These are phyloP conservation scores for Sordariomycetes sp. DNA, from an alignment of 2,329 filamentous ascomycete genomes.

Conservation along the genomic window DNA sequence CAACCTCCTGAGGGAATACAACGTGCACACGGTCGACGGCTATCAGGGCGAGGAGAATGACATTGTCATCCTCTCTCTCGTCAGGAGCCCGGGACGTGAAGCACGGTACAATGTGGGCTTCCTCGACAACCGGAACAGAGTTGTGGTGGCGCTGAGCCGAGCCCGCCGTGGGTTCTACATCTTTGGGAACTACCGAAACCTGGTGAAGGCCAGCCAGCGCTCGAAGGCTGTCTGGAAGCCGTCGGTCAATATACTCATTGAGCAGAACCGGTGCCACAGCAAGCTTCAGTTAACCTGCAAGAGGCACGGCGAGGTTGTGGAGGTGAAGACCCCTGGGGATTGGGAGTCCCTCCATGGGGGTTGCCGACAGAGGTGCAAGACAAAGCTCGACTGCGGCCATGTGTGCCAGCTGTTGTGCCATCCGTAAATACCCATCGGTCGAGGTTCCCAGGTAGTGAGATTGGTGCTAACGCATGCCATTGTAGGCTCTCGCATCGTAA, in stretches of 20 bases:
- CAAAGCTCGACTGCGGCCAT: conserved; percentile 4
- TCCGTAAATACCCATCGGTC: conserved; percentile 1
- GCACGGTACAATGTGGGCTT: conserved; percentile 49
- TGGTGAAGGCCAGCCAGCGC: conserved; percentile 29
- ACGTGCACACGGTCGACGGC: conserved; percentile 72
- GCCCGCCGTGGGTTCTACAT: conserved; percentile 71
- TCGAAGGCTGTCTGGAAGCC: conserved; percentile 22
- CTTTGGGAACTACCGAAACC: conserved; percentile 58
- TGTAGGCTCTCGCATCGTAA: not conserved
- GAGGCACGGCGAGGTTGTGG: conserved; percentile 38
- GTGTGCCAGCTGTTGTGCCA: conserved; percentile 3
- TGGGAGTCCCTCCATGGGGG: conserved; percentile 24
- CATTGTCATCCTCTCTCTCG: conserved; percentile 66
- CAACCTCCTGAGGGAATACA: conserved; percentile 22
- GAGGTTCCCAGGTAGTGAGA: not conserved
- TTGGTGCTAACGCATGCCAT: not conserved
- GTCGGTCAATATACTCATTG: conserved; percentile 3
- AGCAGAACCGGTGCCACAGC: conserved; percentile 31
- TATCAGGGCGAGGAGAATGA: conserved; percentile 91
- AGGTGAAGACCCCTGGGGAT: conserved; percentile 36
- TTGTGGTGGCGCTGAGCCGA: conserved; percentile 48
- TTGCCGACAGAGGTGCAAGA: conserved; percentile 3
- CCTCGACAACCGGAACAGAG: conserved; percentile 46
- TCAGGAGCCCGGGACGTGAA: conserved; percentile 48
- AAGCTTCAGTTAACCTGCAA: conserved; percentile 52